Evolutionary conservation across 1,284 basidiomycete species (phyloP).

Genomic region (Termitomyces sp.): DNA sequence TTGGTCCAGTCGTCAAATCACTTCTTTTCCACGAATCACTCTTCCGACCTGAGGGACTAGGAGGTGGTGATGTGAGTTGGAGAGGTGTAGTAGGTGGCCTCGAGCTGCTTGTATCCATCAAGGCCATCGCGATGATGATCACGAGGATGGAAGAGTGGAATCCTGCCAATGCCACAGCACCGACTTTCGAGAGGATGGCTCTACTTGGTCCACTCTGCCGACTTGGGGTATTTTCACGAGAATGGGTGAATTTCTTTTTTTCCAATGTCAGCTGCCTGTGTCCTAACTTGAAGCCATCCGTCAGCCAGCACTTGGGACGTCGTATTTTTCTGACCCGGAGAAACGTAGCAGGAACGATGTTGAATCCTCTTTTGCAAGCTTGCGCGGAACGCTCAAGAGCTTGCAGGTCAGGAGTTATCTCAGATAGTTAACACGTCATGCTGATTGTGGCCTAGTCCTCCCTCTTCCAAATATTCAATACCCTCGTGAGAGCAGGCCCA

Average conservation of each 20-base stretch:
- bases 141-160: constrained; percentile 71
- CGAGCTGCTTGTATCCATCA: constrained; percentile 76
- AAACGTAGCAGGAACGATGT: constrained; percentile 70
- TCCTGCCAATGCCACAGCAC: constrained; percentile 51
- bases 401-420: constrained; percentile 55
- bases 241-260: constrained; percentile 53
- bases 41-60: constrained; percentile 58
- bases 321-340: constrained; percentile 84
- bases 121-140: constrained; percentile 79
- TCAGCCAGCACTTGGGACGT: constrained; percentile 72
- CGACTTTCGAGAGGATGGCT: constrained; percentile 57
- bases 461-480: constrained; percentile 87
- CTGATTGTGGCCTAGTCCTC: constrained; percentile 43
- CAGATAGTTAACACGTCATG: background rate
- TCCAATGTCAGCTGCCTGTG: background rate
- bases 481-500: constrained; percentile 79
- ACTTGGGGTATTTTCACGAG: constrained; percentile 77
- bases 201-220: constrained; percentile 81
- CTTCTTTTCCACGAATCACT: constrained; percentile 62
- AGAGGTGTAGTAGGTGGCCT: constrained; percentile 81
- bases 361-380: constrained; percentile 79
- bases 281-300: background rate
- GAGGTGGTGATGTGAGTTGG: constrained; percentile 74
- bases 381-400: constrained; percentile 76
- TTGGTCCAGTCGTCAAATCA: constrained; percentile 53